Percentiles rank a stretch among this genome's conserved stretches.
Conservation (phyloP, 1,139 yeast genomes). For the Meyerozyma carpophila region DNA sequence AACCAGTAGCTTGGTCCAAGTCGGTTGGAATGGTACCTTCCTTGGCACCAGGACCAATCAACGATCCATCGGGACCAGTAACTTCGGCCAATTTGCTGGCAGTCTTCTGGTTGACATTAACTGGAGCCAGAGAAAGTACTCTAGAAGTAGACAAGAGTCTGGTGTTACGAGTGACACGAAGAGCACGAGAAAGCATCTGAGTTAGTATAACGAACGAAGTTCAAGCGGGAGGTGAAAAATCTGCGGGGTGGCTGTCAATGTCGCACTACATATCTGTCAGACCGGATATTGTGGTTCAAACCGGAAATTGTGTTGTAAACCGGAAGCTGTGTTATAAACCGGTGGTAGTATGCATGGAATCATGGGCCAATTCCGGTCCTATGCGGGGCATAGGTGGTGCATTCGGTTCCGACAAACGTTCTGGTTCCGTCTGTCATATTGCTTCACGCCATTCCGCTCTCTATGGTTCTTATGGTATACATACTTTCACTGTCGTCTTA, state of each 20-base stretch:
- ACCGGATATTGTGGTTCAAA: not conserved
- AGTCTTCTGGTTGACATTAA: slow-evolving; percentile 34
- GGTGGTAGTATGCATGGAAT: not conserved
- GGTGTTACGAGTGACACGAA: slow-evolving; percentile 33
- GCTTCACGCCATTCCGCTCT: not conserved
- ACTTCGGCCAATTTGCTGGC: slow-evolving; percentile 74
- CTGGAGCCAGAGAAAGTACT: slow-evolving; percentile 17
- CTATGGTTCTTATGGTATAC: not conserved
- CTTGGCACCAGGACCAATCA: slow-evolving; percentile 88
- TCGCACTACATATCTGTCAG: too few species aligned
- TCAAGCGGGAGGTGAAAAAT: not conserved
- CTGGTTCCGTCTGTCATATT: too few species aligned
- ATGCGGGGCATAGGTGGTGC: too few species aligned
- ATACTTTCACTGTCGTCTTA: not conserved
- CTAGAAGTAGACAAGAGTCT: slow-evolving; percentile 40
- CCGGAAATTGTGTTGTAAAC: not conserved
- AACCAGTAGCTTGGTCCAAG: slow-evolving; percentile 95
- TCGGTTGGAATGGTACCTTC: slow-evolving; percentile 85
- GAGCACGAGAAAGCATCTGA: slow-evolving; percentile 35
- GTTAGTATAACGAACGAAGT: slow-evolving; percentile 17
- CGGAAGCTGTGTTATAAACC: not conserved
- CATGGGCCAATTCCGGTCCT: not conserved
- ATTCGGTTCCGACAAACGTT: too few species aligned
- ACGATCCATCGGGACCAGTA: slow-evolving; percentile 63
- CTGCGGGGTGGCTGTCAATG: not conserved